Conservation (phyloP, 2,329 filamentous ascomycete species). For the Sporothrix brasiliensis region DNA sequence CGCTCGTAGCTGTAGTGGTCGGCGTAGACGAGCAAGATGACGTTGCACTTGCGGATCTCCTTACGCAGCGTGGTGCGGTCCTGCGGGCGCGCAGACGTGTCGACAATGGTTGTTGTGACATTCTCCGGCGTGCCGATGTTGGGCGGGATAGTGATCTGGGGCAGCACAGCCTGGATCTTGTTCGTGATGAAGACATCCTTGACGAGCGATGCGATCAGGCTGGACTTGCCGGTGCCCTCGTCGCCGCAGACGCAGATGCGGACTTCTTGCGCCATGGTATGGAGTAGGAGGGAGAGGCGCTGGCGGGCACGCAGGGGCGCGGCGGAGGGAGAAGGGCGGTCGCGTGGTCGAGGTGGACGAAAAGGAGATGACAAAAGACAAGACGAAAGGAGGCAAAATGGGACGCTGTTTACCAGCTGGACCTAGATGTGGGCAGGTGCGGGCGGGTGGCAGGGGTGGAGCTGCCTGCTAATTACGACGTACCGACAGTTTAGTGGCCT, state of each 20-base stretch:
- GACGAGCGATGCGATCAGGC: constrained; percentile 90
- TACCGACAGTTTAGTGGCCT: neutral
- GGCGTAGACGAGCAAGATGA: constrained; percentile 94
- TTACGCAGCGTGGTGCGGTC: constrained; percentile 87
- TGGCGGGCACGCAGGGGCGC: neutral
- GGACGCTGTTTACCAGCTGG: constrained; percentile 21
- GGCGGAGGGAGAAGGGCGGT: neutral
- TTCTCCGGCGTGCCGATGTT: constrained; percentile 93
- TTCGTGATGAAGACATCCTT: constrained; percentile 95
- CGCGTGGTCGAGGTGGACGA: constrained; percentile 7
- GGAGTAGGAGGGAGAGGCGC: neutral
- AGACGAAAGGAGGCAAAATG: constrained; percentile 5
- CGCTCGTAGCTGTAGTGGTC: constrained; percentile 99
- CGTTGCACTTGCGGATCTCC: constrained; percentile 95
- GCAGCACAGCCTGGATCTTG: constrained; percentile 92
- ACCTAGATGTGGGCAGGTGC: constrained; percentile 27
- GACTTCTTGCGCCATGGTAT: constrained; percentile 50
- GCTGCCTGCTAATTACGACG: constrained; percentile 18
- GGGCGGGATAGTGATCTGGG: constrained; percentile 91
- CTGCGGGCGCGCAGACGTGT: constrained; percentile 92
- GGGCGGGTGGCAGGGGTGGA: constrained; percentile 27
- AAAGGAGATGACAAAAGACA: constrained; percentile 8
- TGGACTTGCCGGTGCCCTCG: constrained; percentile 92
- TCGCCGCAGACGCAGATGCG: constrained; percentile 96
- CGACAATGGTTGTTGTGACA: constrained; percentile 95